Base-by-base conservation (phyloP, 2,329 filamentous ascomycete species). In the Stagonosporopsis cucurbitacearum region DNA sequence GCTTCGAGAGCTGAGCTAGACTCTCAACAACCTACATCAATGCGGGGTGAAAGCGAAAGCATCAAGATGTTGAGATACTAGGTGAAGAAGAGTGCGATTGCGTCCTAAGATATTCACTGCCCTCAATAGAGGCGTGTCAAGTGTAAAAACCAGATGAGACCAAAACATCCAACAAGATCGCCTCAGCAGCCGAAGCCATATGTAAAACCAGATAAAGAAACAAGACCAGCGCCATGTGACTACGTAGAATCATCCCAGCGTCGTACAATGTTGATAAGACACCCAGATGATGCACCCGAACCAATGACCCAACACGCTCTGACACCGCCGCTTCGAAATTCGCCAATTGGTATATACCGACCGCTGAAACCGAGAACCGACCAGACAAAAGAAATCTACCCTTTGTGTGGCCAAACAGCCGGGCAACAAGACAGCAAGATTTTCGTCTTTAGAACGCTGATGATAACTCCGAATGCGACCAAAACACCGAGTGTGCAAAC, bases 381-480 rank as follows among this genome's bases (percentile, higher is more conserved):
- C 63, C 67, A 63, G 69, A 75, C 73, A 75, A 73, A 76, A 64
- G 71, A 74, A 75, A 75, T 75, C 73, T 75, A 74, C 71, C 72
- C 69, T 63, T 69, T 69, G 64, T 69, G 67, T 62, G 64, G 59
- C 60, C 57, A 60, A 65, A 58, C 54, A 54, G 53, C 66, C 70
- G 70, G 69, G 69, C 56, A 64, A 70, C 56, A 66, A 64, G 62
- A 64, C 61, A 69, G 55, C 60, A 68, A 65, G 62, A 68, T 73
- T 73, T 74, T 66, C 69, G 61, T 71, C 65, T 71, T 73, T 69
- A 66, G 60, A 67, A 64, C 63, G 66, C 72, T 64, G 63, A 71
- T 62, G 61, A 66, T 62, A 69, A 65, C 64, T 69, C 51, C 65
- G 67, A 61, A 74, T 73, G 71, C 68, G 68, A 72, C 67, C 70